A percentile compares a stretch with the other conserved stretches of the same genome.
Conservation (phyloP, 2,329 filamentous ascomycete genomes). For the Phialophora chinensis region DNA sequence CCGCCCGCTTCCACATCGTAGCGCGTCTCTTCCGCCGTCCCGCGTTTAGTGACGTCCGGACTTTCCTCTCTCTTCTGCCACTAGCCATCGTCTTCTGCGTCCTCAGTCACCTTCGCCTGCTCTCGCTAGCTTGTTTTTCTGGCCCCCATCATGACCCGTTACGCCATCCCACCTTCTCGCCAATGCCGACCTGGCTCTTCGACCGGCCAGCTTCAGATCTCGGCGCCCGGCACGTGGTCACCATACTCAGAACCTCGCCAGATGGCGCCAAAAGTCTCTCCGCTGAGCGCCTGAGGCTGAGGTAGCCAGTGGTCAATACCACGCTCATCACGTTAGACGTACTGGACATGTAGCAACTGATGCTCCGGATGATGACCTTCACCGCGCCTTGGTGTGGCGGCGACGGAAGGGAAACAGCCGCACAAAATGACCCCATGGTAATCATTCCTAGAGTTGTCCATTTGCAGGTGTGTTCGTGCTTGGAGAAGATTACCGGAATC, state of each 20-base stretch:
- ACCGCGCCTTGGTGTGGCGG: slow-evolving; percentile 24
- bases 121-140: slow-evolving; percentile 6
- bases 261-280: slow-evolving; percentile 26
- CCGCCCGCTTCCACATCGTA: slow-evolving; percentile 6
- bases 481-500: slow-evolving; percentile 24
- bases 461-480: slow-evolving; percentile 1
- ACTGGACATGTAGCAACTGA: slow-evolving; percentile 15
- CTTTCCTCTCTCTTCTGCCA: slow-evolving; percentile 4
- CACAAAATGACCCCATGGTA: slow-evolving; percentile 17
- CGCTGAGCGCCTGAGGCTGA: slow-evolving; percentile 26
- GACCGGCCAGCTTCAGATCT: slow-evolving; percentile 24
- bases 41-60: slow-evolving; percentile 24
- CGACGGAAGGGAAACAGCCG: slow-evolving; percentile 19
- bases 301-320: neutral
- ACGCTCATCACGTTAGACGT: slow-evolving; percentile 13
- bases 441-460: slow-evolving; percentile 23
- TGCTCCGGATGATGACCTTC: slow-evolving; percentile 26
- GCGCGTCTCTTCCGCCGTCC: slow-evolving; percentile 16
- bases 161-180: slow-evolving; percentile 6
- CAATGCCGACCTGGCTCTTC: slow-evolving; percentile 13
- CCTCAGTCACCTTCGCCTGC: slow-evolving; percentile 9
- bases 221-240: slow-evolving; percentile 26
- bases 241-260: neutral
- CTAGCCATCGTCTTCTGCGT: slow-evolving; percentile 9
- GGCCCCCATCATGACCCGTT: slow-evolving; percentile 8